Evolutionary conservation across 2,329 filamentous ascomycete species (phyloP), one percentile per base, ranked within the genome.

Genomic region (Beauveria brongniartii): DNA sequence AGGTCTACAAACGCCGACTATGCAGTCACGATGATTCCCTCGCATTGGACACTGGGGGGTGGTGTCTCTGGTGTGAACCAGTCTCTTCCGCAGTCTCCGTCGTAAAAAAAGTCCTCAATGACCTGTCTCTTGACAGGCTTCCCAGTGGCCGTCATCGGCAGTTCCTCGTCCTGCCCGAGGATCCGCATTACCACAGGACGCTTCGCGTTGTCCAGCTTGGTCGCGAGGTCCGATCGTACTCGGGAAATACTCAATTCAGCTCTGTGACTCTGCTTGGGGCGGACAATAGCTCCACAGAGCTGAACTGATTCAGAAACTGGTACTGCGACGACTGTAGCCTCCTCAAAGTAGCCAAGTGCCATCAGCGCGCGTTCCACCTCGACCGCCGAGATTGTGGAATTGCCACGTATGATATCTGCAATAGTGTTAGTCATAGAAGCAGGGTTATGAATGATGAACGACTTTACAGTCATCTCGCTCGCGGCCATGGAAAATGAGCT

Each of bases 281-380:
- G 63, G 5, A 68, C 55, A 22, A 68, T 54, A 14, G 66, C 65
- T 3, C 58, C 67, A 40, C 66, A 68, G 26, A 67, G 56, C 20
- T 66, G 55, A 24, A 60, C 64, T 1, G 61, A 55, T 24, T 67
- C 63, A 43, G 65, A 53, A 22, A 67, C 63, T 1, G 67, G 67
- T 1, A 69, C 62, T 6, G 55, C 65, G 26, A 68, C 47, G 26
- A 68, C 62, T 12, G 48, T 62, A 3, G 64, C 66, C 28, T 67
- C 66, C 8, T 64, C 43, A 28, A 69, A 60, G 50, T 67, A 68
- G 2, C 65, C 61, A 0, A 69, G 63, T 43, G 44, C 41, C 3
- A 46, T 62, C 20, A 69, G 47, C 10, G 58, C 61, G 9, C 55
- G 55, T 28, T 69, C 66, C 10, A 69, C 66, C 2, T 46, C 43